Conservation (phyloP, 352 stramenopile species). For the Globisporangium acanthophoron region DNA sequence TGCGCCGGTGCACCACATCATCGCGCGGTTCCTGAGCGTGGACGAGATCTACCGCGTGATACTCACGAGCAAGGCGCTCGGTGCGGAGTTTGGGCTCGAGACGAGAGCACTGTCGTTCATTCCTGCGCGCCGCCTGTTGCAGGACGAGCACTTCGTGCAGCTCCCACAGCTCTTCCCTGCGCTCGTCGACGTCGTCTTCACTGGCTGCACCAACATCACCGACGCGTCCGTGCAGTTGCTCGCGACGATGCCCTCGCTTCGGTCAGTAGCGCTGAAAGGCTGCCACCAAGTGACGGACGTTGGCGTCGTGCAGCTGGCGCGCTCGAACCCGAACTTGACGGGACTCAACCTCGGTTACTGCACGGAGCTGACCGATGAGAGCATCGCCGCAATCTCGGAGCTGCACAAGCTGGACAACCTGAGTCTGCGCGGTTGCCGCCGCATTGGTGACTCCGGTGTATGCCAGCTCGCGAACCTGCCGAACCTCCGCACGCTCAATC, state of each 20-base stretch:
- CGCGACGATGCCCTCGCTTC: slow-evolving; percentile 27
- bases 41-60: slow-evolving; percentile 52
- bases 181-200: slow-evolving; percentile 51
- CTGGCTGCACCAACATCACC: slow-evolving; percentile 52
- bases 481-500: slow-evolving; percentile 49
- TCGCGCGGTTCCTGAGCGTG: slow-evolving; percentile 36
- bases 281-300: slow-evolving; percentile 60
- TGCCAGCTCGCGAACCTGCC: slow-evolving; percentile 29
- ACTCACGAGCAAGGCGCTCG: slow-evolving; percentile 37
- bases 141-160: slow-evolving; percentile 34
- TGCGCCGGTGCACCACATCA: slow-evolving; percentile 36
- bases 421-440: slow-evolving; percentile 55
- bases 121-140: slow-evolving; percentile 32
- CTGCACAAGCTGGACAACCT: slow-evolving; percentile 41
- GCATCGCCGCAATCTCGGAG: slow-evolving; percentile 37
- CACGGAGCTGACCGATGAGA: slow-evolving; percentile 62
- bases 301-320: slow-evolving; percentile 12
- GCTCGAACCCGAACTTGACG: slow-evolving; percentile 27
- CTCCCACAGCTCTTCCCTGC: slow-evolving; percentile 44
- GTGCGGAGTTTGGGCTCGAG: slow-evolving; percentile 32
- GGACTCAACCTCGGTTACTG: slow-evolving; percentile 76
- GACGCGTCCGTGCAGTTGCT: slow-evolving; percentile 41
- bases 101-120: slow-evolving; percentile 55
- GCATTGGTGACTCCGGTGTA: slow-evolving; percentile 52
- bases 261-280: slow-evolving; percentile 51